Evolutionary conservation across 2,329 filamentous ascomycete species (phyloP).

Genomic region (Fusarium fujikuroi): DNA sequence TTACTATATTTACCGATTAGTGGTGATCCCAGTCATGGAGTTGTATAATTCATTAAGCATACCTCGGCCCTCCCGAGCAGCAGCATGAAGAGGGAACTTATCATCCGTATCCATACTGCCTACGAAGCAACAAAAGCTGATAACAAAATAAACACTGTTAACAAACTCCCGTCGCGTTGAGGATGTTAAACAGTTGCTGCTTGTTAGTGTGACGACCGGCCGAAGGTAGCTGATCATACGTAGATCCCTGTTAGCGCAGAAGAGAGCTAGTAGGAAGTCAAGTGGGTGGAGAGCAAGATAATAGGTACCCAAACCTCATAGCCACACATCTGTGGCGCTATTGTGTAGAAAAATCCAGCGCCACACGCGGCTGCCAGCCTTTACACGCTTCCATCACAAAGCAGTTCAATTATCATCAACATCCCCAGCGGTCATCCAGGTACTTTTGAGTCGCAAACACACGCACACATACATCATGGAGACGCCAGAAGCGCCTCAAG

Average conservation of each 20-base stretch:
- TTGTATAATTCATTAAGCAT: slow-evolving; percentile 46
- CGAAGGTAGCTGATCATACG: slow-evolving; percentile 10
- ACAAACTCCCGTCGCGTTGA: neutral
- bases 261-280: neutral
- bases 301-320: neutral
- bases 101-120: slow-evolving; percentile 52
- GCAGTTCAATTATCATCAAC: neutral
- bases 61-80: slow-evolving; percentile 87
- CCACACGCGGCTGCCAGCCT: slow-evolving; percentile 49
- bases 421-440: slow-evolving; percentile 32
- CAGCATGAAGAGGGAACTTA: slow-evolving; percentile 87
- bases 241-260: neutral
- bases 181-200: neutral
- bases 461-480: slow-evolving; percentile 46
- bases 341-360: slow-evolving; percentile 14
- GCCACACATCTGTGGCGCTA: slow-evolving; percentile 35
- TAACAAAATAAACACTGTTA: neutral
- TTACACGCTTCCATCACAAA: slow-evolving; percentile 32
- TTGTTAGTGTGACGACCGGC: neutral
- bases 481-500: slow-evolving; percentile 47
- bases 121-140: neutral
- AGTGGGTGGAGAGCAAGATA: neutral
- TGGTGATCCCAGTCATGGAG: neutral
- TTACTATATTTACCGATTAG: slow-evolving; percentile 58
- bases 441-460: slow-evolving; percentile 8